phyloP scores from a whole-genome alignment of 306 rosid species.

The Cicer yamashitae region DNA sequence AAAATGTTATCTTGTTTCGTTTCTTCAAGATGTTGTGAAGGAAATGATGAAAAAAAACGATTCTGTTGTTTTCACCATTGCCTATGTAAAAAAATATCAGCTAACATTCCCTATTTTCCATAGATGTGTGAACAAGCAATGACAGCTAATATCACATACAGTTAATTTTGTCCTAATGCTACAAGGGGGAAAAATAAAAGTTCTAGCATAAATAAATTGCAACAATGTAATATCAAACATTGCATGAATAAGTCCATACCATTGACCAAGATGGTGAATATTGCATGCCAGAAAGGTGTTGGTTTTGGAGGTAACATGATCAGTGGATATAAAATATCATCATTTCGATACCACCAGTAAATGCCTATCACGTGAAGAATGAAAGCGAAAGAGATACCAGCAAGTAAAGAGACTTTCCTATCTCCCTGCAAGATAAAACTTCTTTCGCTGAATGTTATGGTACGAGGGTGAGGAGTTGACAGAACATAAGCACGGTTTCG shows the following conservation, averaged over 20 bases:
- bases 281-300: constrained; percentile 86
- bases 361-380: constrained; percentile 73
- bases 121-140: neutral
- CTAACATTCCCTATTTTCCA: neutral
- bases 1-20: neutral
- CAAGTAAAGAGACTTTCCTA: constrained; percentile 72
- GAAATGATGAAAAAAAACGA: neutral
- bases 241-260: constrained; percentile 58
- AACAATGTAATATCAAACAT: neutral
- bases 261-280: constrained; percentile 85
- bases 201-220: constrained; percentile 20
- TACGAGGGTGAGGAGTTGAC: neutral
- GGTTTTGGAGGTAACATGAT: constrained; percentile 84
- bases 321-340: constrained; percentile 79
- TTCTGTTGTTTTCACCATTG: neutral
- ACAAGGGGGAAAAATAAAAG: neutral
- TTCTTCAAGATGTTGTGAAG: neutral
- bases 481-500: constrained; percentile 11
- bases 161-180: neutral
- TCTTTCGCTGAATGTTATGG: constrained; percentile 19
- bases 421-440: constrained; percentile 73
- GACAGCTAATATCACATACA: neutral
- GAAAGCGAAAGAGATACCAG: constrained; percentile 60
- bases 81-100: constrained; percentile 1
- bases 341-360: constrained; percentile 87